These are phyloP conservation scores for Arabis hirsuta DNA, from an alignment of 345 rosid species.

Conservation along the genomic window DNA sequence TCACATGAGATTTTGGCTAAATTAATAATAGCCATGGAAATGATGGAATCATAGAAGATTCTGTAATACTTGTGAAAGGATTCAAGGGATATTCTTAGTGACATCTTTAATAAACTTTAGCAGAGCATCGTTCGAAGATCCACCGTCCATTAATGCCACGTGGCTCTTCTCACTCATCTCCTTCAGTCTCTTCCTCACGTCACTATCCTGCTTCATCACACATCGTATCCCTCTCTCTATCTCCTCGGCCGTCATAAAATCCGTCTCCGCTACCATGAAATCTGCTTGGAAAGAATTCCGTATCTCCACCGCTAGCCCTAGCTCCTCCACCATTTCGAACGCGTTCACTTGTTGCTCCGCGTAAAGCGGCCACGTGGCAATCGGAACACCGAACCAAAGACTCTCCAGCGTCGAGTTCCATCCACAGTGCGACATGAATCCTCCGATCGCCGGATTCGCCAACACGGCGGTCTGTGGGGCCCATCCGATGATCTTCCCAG, in stretches of 20 bases:
- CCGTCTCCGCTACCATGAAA: not conserved
- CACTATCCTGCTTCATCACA: constrained; percentile 49
- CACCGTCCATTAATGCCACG: constrained; percentile 50
- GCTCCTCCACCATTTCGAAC: constrained; percentile 49
- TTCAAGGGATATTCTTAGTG: constrained; percentile 12
- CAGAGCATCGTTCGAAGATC: constrained; percentile 49
- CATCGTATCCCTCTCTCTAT: constrained; percentile 53
- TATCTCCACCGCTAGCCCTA: constrained; percentile 54
- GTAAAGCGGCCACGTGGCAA: constrained; percentile 42
- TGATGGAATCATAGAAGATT: constrained; percentile 14
- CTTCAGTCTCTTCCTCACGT: constrained; percentile 41
- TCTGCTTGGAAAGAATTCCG: constrained; percentile 42
- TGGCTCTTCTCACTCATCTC: constrained; percentile 47
- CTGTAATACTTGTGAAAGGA: not conserved
- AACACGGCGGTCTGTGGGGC: constrained; percentile 56
- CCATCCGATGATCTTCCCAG: constrained; percentile 54
- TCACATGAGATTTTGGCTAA: too few relatives aligned
- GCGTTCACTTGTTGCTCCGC: constrained; percentile 53
- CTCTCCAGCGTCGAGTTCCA: constrained; percentile 42
- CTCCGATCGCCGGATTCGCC: constrained; percentile 49
- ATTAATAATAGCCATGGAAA: not conserved
- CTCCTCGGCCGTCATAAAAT: constrained; percentile 38
- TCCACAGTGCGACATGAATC: constrained; percentile 52
- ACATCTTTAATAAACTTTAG: constrained; percentile 31
- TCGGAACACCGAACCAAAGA: constrained; percentile 43